Evolutionary conservation across 805 yeast species (phyloP).

Genomic region (Cyberlindnera euphorbiiphila): DNA sequence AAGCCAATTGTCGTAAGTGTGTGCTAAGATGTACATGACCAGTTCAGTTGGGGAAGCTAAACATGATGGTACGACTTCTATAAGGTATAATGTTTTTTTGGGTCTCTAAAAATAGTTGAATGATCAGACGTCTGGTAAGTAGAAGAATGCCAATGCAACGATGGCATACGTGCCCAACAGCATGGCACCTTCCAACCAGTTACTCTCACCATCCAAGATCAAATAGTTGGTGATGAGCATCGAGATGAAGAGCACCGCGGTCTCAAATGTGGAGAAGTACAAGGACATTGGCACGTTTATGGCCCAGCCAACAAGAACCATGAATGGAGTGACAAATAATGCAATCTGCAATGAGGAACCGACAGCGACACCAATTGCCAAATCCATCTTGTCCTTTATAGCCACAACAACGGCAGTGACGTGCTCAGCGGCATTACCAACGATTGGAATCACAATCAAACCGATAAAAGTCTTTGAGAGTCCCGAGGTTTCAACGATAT

Average conservation of each 20-base stretch:
- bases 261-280: slow-evolving; percentile 89
- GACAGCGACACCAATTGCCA: slow-evolving; percentile 94
- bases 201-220: slow-evolving; percentile 89
- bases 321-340: slow-evolving; percentile 88
- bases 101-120: no score
- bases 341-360: slow-evolving; percentile 97
- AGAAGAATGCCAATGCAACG: slow-evolving; percentile 85
- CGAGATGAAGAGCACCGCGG: slow-evolving; percentile 85
- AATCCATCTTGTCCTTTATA: slow-evolving; percentile 93
- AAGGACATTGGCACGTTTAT: slow-evolving; percentile 89
- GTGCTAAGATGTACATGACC: no score
- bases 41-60: no score
- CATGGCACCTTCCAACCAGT: slow-evolving; percentile 97
- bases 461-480: slow-evolving; percentile 94
- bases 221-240: slow-evolving; percentile 85
- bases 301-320: slow-evolving; percentile 93
- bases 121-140: slow-evolving; percentile 61
- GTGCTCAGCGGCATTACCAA: slow-evolving; percentile 98
- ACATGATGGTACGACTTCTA: no score
- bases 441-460: slow-evolving; percentile 88
- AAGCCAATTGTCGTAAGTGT: no score
- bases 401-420: slow-evolving; percentile 96
- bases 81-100: no score
- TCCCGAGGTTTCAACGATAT: slow-evolving; percentile 77
- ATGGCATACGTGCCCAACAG: slow-evolving; percentile 80